Conservation (phyloP, 495 filamentous ascomycete species). For the Jackrogersella minutella region DNA sequence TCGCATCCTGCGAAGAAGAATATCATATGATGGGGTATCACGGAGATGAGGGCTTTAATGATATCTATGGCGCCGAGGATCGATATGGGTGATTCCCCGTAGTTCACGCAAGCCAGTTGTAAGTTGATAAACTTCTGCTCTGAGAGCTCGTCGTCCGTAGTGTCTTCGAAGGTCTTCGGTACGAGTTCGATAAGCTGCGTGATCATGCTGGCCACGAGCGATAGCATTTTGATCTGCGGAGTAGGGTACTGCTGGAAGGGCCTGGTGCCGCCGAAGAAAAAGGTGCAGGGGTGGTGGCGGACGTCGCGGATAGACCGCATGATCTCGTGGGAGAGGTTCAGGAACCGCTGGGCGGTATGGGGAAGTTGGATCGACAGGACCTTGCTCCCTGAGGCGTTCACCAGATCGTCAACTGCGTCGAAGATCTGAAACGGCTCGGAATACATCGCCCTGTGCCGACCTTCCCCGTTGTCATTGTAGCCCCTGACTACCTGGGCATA, state of each 20-base stretch:
- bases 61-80: background rate
- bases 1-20: background rate
- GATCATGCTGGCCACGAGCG: slow-evolving; percentile 2
- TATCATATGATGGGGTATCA: background rate
- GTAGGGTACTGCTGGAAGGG: background rate
- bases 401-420: background rate
- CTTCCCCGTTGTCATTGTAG: background rate
- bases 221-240: background rate
- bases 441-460: background rate
- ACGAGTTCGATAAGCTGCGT: background rate
- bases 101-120: background rate
- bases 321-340: background rate
- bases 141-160: background rate
- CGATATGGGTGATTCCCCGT: background rate
- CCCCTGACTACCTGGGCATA: background rate
- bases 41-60: background rate
- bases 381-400: background rate
- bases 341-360: background rate
- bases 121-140: background rate
- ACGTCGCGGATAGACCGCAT: background rate
- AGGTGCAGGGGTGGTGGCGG: background rate
- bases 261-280: background rate
- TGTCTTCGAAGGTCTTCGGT: background rate
- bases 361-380: background rate
- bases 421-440: background rate